Evolutionary conservation across 208 protist genomes (phyloP), one percentile per base, ranked within the genome.

Genomic region (Wallacemonas sp.): DNA sequence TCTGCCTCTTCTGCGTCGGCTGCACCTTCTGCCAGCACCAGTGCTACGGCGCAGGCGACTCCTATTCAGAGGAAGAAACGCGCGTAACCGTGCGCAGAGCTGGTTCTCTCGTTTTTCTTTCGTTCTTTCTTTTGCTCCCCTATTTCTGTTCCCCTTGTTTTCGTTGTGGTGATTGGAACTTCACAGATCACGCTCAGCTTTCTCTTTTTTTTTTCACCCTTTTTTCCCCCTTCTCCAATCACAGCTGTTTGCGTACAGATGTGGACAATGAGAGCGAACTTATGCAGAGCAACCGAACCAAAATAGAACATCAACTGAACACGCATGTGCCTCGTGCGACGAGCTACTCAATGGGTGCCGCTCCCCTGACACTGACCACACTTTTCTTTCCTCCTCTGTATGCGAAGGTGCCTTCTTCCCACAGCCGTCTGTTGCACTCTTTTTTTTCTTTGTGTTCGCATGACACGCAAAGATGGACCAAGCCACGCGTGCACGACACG

Each of bases 1-100:
- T 39, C 52, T 11, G 16, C n/a, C 31, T 20, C 14, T 4, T 29
- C 18, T 31, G n/a, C 48, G 11, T 22, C 32, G 10, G 64, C 16
- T 10, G 25, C 36, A 18, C 11, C 38, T 2, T 29, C 31, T 12
- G 8, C 38, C 29, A 14, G 52, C 3, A 8, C 52, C 3, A 29
- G 18, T 22, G 3, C 26, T 12, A 22, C 52, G 7, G 20, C 11
- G 18, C 52, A 59, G 2, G 52, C 52, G 10, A 59, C 52, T 3
- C 52, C 52, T 4, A 59, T 59, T 29, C 26, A 33, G 22, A 25
- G 52, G 12, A 33, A 25, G 26, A 59, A 59, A 41, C 52, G 52
- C 31, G 52, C 26, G 31, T 59, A 18, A 48, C 42, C 36, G 10
- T 41, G 36, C 7, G 10, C 10, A 41, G 36, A 16, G 14, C 10